phyloP scores from a whole-genome alignment of 176 grass and related monocot genomes.

The Puccinellia tenuiflora region DNA sequence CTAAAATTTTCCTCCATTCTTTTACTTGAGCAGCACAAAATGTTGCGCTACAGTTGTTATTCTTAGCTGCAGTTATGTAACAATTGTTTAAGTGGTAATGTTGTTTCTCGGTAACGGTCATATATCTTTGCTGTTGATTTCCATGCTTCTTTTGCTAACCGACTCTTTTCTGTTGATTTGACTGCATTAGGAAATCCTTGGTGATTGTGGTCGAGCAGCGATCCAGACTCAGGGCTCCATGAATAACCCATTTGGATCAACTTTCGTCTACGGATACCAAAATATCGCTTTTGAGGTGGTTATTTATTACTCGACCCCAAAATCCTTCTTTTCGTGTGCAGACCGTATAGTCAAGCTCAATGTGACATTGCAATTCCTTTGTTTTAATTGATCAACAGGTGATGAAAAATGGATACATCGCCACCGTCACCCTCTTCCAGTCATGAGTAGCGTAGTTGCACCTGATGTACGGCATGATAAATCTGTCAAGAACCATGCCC shows the following conservation, averaged over 20 bases:
- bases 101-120: not conserved
- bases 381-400: constrained; percentile 36
- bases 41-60: not conserved
- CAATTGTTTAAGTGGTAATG: not conserved
- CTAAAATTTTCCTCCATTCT: not conserved
- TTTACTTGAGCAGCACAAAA: not conserved
- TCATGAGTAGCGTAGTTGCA: constrained; percentile 36
- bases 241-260: constrained; percentile 97
- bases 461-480: not conserved
- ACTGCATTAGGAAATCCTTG: constrained; percentile 71
- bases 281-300: constrained; percentile 90
- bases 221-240: constrained; percentile 96
- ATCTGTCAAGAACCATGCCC: not conserved
- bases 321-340: not conserved
- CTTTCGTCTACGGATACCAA: constrained; percentile 95
- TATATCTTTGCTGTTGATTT: not conserved
- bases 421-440: constrained; percentile 84
- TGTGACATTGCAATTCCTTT: not conserved
- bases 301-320: not conserved
- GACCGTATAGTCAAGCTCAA: not conserved
- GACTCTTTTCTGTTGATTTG: not conserved
- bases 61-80: not conserved
- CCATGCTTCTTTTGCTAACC: not conserved
- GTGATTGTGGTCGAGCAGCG: constrained; percentile 81
- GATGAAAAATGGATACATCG: constrained; percentile 97